Percentiles rank a stretch among this genome's conserved stretches.
Evolutionary conservation across 192 early-diverging fungal genomes (phyloP).

Genomic region (Coemansia aciculifera): DNA sequence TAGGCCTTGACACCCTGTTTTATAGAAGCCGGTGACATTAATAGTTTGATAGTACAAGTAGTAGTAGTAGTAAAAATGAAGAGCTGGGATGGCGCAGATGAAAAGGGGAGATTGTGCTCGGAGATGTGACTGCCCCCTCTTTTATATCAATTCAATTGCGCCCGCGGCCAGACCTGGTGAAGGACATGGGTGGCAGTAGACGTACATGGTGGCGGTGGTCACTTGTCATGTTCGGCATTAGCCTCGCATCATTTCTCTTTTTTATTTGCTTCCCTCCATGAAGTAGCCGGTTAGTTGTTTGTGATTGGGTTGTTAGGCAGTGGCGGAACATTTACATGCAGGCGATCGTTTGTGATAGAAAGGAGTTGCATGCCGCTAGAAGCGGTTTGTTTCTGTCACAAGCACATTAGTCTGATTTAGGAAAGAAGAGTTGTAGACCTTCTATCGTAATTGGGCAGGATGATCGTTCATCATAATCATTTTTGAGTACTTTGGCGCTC

Average conservation of each 20-base stretch:
- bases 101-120: neutral
- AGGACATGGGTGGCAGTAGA: neutral
- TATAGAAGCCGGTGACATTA: constrained; percentile 24
- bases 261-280: neutral
- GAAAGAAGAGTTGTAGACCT: neutral
- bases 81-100: neutral
- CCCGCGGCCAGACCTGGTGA: neutral
- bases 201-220: constrained; percentile 4
- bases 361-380: neutral
- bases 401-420: neutral
- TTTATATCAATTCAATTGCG: neutral
- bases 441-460: neutral
- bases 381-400: neutral
- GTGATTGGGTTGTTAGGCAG: neutral
- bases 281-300: neutral
- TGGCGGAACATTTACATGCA: neutral
- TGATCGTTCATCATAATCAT: neutral
- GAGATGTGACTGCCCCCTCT: neutral
- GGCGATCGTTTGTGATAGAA: neutral
- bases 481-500: neutral
- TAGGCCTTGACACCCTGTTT: constrained; percentile 14
- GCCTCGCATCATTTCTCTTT: neutral
- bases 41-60: neutral
- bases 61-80: neutral
- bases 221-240: neutral